Evolutionary conservation across 108 stramenopile species (phyloP).

Genomic region (Schizochytrium sp.): DNA sequence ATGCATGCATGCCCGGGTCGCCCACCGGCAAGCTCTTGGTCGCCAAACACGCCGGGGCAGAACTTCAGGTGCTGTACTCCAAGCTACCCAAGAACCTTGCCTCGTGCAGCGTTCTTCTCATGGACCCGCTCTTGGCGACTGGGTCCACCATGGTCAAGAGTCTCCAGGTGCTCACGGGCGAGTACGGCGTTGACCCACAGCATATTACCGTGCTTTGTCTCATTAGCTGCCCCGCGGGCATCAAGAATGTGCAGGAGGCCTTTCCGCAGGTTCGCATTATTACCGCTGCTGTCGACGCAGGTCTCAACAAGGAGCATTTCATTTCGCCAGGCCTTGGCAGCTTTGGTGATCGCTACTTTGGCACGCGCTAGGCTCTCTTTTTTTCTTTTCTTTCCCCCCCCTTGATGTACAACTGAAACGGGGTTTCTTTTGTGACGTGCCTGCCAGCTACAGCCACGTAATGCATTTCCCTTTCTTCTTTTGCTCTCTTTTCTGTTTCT

Average conservation of each 20-base stretch:
- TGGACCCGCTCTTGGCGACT: neutral
- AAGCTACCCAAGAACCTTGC: neutral
- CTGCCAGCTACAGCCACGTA: no score
- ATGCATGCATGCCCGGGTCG: neutral
- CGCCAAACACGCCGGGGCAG: neutral
- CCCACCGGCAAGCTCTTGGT: neutral
- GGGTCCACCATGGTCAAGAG: neutral
- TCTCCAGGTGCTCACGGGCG: neutral
- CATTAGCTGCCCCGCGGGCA: neutral
- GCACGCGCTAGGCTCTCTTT: neutral
- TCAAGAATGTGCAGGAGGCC: neutral
- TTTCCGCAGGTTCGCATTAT: neutral
- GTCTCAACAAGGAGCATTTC: neutral
- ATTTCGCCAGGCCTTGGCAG: neutral
- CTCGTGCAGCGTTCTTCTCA: neutral
- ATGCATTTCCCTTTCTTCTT: no score
- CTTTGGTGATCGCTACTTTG: neutral
- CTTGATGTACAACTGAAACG: no score
- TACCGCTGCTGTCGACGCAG: neutral
- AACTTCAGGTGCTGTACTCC: neutral
- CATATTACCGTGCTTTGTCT: neutral
- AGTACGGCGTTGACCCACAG: neutral
- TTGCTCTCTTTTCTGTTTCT: no score
- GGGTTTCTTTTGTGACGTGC: no score
- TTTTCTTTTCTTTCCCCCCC: no score